A percentile compares a stretch with the other conserved stretches of the same genome.
Evolutionary conservation across 2,329 filamentous ascomycete species (phyloP).

Genomic region (Diaporthe ilicicola): DNA sequence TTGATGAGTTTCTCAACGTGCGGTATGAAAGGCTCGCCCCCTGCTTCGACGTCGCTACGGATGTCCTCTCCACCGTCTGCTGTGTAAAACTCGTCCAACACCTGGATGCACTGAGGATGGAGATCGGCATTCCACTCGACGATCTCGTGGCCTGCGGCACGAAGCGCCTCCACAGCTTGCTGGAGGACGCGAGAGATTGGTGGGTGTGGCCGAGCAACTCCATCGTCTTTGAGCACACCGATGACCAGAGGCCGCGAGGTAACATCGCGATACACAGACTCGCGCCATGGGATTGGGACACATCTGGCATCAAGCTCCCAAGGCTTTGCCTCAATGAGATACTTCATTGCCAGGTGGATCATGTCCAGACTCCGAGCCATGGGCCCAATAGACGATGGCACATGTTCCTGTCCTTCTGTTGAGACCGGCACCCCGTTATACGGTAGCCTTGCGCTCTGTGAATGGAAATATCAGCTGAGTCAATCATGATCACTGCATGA

Average conservation of each 20-base stretch:
- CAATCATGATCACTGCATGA: too few relatives aligned
- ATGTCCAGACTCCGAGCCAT: slow-evolving; percentile 62
- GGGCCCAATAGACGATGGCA: slow-evolving; percentile 69
- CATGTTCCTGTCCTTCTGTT: slow-evolving; percentile 70
- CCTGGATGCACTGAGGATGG: slow-evolving; percentile 55
- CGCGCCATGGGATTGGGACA: slow-evolving; percentile 62
- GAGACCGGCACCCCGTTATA: slow-evolving; percentile 68
- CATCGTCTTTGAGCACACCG: slow-evolving; percentile 59
- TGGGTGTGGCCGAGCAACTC: slow-evolving; percentile 63
- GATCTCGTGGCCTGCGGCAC: slow-evolving; percentile 60
- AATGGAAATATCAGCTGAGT: too few relatives aligned
- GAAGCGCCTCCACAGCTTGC: slow-evolving; percentile 47
- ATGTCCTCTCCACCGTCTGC: slow-evolving; percentile 72
- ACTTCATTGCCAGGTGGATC: slow-evolving; percentile 56
- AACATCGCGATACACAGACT: slow-evolving; percentile 50
- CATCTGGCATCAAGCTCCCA: slow-evolving; percentile 65
- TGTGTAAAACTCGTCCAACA: slow-evolving; percentile 67
- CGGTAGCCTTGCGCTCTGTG: slow-evolving; percentile 66
- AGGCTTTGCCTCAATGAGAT: slow-evolving; percentile 55
- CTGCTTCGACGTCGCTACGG: slow-evolving; percentile 58
- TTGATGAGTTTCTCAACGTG: slow-evolving; percentile 67
- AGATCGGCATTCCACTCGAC: slow-evolving; percentile 60
- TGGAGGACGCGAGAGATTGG: slow-evolving; percentile 57
- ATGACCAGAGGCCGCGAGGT: slow-evolving; percentile 56
- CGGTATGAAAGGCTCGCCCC: slow-evolving; percentile 67